Evolutionary conservation across 495 filamentous ascomycete genomes (phyloP).

Genomic region (Aspergillus panamensis): DNA sequence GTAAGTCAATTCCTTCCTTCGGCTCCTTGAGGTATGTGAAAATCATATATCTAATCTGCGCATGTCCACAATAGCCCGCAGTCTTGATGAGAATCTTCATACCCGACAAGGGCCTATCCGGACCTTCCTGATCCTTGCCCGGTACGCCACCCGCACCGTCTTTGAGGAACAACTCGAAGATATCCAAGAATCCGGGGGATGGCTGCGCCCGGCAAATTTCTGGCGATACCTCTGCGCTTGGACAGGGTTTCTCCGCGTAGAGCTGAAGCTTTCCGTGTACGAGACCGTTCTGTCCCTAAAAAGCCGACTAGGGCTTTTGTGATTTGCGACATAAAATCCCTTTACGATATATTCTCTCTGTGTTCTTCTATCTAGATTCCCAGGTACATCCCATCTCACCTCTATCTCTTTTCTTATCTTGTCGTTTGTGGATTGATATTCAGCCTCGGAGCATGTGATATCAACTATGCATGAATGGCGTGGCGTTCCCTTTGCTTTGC

Average conservation of each 20-base stretch:
- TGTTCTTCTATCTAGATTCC: not conserved
- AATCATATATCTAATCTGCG: not conserved
- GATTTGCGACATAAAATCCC: not conserved
- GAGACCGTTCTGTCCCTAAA: slow-evolving; percentile 50
- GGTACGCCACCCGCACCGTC: slow-evolving; percentile 86
- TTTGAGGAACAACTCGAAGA: slow-evolving; percentile 81
- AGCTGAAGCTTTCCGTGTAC: slow-evolving; percentile 60
- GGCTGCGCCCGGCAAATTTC: slow-evolving; percentile 54
- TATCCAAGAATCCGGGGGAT: slow-evolving; percentile 55
- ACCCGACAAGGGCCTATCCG: slow-evolving; percentile 84
- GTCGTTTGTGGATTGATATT: slow-evolving; percentile 16
- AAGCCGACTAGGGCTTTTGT: slow-evolving; percentile 36
- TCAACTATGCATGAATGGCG: slow-evolving; percentile 27
- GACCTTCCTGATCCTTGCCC: slow-evolving; percentile 88
- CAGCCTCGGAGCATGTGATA: not conserved
- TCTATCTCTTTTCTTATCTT: slow-evolving; percentile 17
- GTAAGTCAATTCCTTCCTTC: slow-evolving; percentile 38
- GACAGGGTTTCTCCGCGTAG: slow-evolving; percentile 57
- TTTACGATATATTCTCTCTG: not conserved
- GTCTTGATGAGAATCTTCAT: slow-evolving; percentile 89
- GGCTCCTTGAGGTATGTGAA: not conserved
- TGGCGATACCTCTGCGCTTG: slow-evolving; percentile 54
- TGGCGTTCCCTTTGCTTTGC: slow-evolving; percentile 26
- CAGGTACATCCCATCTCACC: slow-evolving; percentile 1
- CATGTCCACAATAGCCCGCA: slow-evolving; percentile 55